These are phyloP conservation scores for Ploettnerulaceae sp. DNA, from an alignment of 2,329 filamentous ascomycete genomes.

Conservation along the genomic window DNA sequence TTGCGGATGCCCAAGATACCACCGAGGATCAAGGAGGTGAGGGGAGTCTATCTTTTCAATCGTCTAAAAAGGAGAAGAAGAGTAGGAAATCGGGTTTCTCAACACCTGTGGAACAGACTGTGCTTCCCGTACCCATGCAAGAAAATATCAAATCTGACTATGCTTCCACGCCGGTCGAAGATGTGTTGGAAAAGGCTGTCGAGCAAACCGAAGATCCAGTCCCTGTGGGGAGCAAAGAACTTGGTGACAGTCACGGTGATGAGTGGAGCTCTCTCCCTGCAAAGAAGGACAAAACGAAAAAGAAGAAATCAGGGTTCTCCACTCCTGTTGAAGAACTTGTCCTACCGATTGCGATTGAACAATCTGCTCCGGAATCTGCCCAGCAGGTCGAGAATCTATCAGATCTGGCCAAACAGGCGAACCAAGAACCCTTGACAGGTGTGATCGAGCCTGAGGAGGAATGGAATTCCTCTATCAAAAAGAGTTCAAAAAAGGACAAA, in stretches of 20 bases:
- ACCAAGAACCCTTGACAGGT: background rate
- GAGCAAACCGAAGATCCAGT: background rate
- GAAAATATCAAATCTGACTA: background rate
- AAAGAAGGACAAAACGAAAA: constrained; percentile 21
- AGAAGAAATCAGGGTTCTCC: background rate
- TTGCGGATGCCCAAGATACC: background rate
- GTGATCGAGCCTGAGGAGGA: constrained; percentile 5
- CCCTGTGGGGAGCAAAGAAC: background rate
- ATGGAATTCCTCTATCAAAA: constrained; percentile 9
- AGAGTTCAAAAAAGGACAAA: constrained; percentile 21
- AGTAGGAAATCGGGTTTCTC: constrained; percentile 5
- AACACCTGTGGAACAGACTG: background rate
- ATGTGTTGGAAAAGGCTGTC: background rate
- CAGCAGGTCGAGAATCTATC: background rate
- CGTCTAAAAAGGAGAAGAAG: constrained; percentile 6
- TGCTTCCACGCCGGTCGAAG: background rate
- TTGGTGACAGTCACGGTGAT: background rate
- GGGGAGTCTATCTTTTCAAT: background rate
- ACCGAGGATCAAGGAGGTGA: constrained; percentile 1
- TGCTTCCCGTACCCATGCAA: background rate
- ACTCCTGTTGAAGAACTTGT: constrained; percentile 3
- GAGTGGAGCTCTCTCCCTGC: constrained; percentile 9
- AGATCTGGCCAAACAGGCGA: background rate
- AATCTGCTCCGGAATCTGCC: background rate
- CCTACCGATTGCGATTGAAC: constrained; percentile 13